A percentile compares a stretch with the other conserved stretches of the same genome.
Conservation (phyloP, 2,329 filamentous ascomycete genomes). For the Ramularia collo-cygni region DNA sequence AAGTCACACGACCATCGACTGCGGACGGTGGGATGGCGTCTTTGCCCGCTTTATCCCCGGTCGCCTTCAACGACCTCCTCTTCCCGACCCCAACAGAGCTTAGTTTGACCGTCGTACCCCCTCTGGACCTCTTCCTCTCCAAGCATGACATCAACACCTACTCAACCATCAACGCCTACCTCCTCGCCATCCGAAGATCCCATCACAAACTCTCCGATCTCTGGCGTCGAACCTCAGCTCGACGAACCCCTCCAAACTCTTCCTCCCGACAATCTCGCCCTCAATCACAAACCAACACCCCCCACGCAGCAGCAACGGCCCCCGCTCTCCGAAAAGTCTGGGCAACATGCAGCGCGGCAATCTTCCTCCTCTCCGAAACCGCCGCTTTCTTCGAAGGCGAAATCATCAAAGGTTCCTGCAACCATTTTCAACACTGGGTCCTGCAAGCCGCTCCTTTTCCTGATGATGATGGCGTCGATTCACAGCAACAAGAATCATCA, state of each 20-base stretch:
- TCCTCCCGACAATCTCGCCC: conserved; percentile 52
- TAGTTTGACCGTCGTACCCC: conserved; percentile 65
- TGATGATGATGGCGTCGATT: too few species aligned
- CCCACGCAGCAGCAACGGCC: conserved; percentile 60
- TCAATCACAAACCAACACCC: conserved; percentile 56
- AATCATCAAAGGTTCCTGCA: conserved; percentile 74
- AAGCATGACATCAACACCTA: conserved; percentile 70
- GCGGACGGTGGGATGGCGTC: conserved; percentile 31
- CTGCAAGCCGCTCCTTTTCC: conserved; percentile 9
- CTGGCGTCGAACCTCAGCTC: conserved; percentile 76
- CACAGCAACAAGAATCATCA: background rate
- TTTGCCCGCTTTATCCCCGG: conserved; percentile 35
- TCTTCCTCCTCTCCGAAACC: conserved; percentile 84
- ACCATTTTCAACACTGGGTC: conserved; percentile 67
- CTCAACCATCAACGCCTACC: conserved; percentile 77
- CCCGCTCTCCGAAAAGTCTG: conserved; percentile 81
- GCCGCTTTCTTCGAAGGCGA: conserved; percentile 86
- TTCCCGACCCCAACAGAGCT: conserved; percentile 70
- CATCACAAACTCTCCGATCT: conserved; percentile 77
- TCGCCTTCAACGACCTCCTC: conserved; percentile 71
- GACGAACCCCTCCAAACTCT: conserved; percentile 59
- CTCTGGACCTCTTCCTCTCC: conserved; percentile 81
- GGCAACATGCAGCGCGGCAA: conserved; percentile 79
- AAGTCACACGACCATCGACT: conserved; percentile 32
- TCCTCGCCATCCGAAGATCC: conserved; percentile 76